Evolutionary conservation across 2,329 filamentous ascomycete species (phyloP), one percentile per base, ranked within the genome.

Genomic region (Xylaria sp.): DNA sequence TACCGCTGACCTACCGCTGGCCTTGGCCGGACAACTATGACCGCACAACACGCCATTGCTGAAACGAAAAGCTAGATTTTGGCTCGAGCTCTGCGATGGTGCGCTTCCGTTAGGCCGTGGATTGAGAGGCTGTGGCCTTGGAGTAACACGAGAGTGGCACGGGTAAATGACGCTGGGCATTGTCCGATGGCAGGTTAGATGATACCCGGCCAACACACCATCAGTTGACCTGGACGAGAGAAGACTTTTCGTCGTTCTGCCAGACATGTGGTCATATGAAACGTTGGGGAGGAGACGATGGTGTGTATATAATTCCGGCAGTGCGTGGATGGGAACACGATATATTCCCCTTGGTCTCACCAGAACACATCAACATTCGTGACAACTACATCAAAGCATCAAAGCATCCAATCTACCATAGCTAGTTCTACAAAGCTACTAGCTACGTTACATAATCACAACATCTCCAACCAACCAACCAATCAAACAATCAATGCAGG

Each of bases 401-500:
- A 44, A 49, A 60, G 42, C 51, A 56, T 55, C 31, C 27, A 39
- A 54, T 53, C 49, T 36, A 66, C 53, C n/a, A 50, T n/a, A n/a
- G n/a, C 15, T 44, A 44, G 9, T 5, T 7, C n/a, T 20, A 44
- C 39, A 9, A 44, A n/a, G n/a, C 42, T n/a, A 44, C 42, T 22
- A 22, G 47, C 60, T 63, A 63, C 54, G 45, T 54, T 50, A 44
- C 25, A 39, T 39, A 54, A 42, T 31, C 27, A 54, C 49, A 55
- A 62, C 49, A 33, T n/a, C 29, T 9, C 45, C 49, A 11, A n/a
- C 42, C 29, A 67, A 64, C 49, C 44, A 57, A 47, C 61, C 69
- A 64, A 66, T 6, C 42, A 51, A 55, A 13, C 63, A 65, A 69
- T 20, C 44, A 72, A 74, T 76, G 73, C 75, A 76, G 69, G 74